Conservation (phyloP, 768 basidiomycete species). For the Zangia roseola region DNA sequence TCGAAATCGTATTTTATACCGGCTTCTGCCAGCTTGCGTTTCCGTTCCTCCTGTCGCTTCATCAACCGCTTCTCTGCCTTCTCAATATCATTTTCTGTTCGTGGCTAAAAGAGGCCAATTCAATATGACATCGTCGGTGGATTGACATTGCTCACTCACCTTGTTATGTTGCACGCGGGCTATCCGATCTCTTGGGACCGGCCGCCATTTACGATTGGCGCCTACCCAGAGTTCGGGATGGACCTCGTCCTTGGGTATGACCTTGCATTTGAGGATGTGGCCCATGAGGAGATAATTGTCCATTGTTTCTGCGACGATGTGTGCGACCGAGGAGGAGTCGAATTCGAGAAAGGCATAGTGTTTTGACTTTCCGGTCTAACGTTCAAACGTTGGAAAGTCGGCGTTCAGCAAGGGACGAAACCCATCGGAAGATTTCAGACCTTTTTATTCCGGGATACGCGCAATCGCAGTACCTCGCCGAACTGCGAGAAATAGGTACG, state of each 20-base stretch:
- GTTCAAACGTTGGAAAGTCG: too few relatives aligned
- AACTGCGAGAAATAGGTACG: conserved; percentile 94
- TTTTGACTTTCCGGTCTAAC: conserved; percentile 90
- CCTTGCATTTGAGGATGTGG: conserved; percentile 87
- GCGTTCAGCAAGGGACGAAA: neutral
- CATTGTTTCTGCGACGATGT: conserved; percentile 98
- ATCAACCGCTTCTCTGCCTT: conserved; percentile 67
- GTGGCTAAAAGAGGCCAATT: conserved; percentile 45
- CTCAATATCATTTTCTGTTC: conserved; percentile 68
- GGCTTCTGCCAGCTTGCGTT: conserved; percentile 71
- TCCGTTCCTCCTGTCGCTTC: conserved; percentile 72
- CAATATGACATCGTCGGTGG: too few relatives aligned
- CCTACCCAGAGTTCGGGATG: conserved; percentile 96
- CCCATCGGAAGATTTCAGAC: conserved; percentile 40
- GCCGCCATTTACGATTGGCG: conserved; percentile 89
- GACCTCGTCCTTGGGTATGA: conserved; percentile 85
- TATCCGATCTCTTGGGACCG: conserved; percentile 70
- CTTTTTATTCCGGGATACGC: conserved; percentile 93
- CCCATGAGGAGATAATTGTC: conserved; percentile 96
- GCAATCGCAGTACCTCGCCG: conserved; percentile 81
- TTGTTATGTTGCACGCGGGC: conserved; percentile 79
- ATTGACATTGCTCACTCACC: conserved; percentile 53
- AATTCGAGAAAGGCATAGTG: conserved; percentile 98
- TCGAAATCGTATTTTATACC: conserved; percentile 90
- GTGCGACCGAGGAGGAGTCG: conserved; percentile 80